Percentiles rank a stretch among this genome's conserved stretches.
phyloP scores from a whole-genome alignment of 441 rosid genomes.

The Erysimum cheiri region DNA sequence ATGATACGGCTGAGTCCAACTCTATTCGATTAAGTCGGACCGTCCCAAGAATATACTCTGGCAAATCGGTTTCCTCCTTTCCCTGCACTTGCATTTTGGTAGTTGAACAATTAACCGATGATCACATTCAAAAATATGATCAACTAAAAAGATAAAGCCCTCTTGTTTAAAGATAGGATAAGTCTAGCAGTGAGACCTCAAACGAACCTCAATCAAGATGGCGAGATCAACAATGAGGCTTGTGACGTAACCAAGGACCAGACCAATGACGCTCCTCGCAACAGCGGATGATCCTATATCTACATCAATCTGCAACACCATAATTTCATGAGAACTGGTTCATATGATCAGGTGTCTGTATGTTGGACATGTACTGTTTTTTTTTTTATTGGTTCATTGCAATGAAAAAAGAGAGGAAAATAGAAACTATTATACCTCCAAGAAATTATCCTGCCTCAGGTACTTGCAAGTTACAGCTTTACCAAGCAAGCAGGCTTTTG shows the following conservation, averaged over 20 bases:
- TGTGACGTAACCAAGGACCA: constrained; percentile 95
- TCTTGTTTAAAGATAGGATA: neutral
- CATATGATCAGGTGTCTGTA: neutral
- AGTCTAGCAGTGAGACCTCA: constrained; percentile 16
- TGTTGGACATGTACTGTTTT: neutral
- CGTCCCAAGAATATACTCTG: constrained; percentile 94
- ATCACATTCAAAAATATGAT: neutral
- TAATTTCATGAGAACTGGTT: neutral
- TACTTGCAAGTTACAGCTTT: constrained; percentile 98
- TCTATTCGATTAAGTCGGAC: constrained; percentile 80
- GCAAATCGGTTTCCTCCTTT: constrained; percentile 81
- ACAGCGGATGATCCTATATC: constrained; percentile 99
- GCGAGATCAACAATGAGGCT: constrained; percentile 96
- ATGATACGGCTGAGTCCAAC: constrained; percentile 68
- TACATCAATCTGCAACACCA: constrained; percentile 83
- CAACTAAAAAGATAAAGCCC: neutral
- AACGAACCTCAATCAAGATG: constrained; percentile 89
- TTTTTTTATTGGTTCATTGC: neutral
- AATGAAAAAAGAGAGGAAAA: neutral
- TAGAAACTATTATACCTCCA: constrained; percentile 61
- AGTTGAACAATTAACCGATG: constrained; percentile 2
- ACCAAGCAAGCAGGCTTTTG: constrained; percentile 92
- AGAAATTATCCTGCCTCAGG: constrained; percentile 89
- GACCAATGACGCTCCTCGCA: constrained; percentile 90
- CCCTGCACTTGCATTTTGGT: constrained; percentile 60